These are phyloP conservation scores for Pyrenophora teres DNA, from an alignment of 2,329 filamentous ascomycete genomes.

Conservation along the genomic window DNA sequence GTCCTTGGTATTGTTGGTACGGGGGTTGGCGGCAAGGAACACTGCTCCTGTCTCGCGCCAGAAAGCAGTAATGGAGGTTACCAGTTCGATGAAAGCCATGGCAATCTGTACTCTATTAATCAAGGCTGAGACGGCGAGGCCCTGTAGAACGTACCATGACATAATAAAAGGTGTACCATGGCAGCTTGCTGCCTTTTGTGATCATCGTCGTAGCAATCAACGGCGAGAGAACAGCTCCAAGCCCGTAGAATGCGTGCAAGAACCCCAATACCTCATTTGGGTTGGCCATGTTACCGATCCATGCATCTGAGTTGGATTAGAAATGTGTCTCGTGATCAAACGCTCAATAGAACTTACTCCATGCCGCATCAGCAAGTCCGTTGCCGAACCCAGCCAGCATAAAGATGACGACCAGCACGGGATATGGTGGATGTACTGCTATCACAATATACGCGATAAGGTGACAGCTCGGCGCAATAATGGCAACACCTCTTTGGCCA, in stretches of 20 bases:
- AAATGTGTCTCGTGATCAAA: not conserved
- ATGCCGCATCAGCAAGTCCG: conserved; percentile 67
- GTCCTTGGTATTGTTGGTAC: conserved; percentile 51
- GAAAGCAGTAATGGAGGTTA: conserved; percentile 61
- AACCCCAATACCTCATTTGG: conserved; percentile 76
- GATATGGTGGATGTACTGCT: conserved; percentile 70
- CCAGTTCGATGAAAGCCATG: conserved; percentile 61
- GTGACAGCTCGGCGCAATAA: conserved; percentile 67
- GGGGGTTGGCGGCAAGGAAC: conserved; percentile 59
- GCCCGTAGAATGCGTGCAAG: conserved; percentile 72
- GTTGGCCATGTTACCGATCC: conserved; percentile 72
- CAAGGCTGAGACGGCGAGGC: not conserved
- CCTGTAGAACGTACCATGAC: conserved; percentile 62
- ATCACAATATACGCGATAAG: conserved; percentile 68
- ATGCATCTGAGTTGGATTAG: conserved; percentile 45
- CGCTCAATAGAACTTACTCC: conserved; percentile 32
- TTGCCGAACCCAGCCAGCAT: conserved; percentile 72
- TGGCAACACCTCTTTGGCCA: conserved; percentile 73
- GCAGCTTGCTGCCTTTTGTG: conserved; percentile 59
- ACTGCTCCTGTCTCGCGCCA: conserved; percentile 64
- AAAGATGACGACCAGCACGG: conserved; percentile 67
- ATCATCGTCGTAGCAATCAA: conserved; percentile 75
- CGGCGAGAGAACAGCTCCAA: conserved; percentile 72
- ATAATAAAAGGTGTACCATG: conserved; percentile 79
- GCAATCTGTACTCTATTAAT: conserved; percentile 50